These are phyloP conservation scores for Buxus sempervirens DNA, from an alignment of 164 flowering plant species.

Conservation along the genomic window DNA sequence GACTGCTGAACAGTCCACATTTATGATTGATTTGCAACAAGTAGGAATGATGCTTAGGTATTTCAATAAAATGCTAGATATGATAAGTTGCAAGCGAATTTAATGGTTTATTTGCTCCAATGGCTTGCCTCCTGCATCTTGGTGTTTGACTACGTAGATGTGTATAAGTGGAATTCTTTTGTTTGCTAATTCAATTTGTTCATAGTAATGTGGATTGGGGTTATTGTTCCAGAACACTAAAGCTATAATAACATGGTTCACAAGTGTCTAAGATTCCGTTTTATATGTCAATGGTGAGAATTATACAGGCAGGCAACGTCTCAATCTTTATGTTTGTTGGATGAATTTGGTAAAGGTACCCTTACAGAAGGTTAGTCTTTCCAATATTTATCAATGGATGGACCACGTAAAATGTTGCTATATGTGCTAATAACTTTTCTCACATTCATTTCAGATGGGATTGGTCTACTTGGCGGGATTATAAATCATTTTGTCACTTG, in stretches of 20 bases:
- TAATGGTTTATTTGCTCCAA: not conserved
- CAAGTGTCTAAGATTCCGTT: not conserved
- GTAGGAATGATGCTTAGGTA: slow-evolving; percentile 97
- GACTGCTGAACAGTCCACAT: slow-evolving; percentile 93
- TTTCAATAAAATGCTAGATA: not conserved
- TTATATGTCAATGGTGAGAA: slow-evolving; percentile 5
- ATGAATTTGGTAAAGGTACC: slow-evolving; percentile 99
- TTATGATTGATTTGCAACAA: slow-evolving; percentile 98
- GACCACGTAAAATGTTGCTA: not conserved
- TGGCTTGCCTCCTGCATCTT: not conserved
- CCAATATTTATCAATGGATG: not conserved
- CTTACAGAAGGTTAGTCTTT: slow-evolving; percentile 83
- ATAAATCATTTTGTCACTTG: slow-evolving; percentile 59
- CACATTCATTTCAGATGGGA: slow-evolving; percentile 64
- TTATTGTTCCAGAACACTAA: too few relatives aligned
- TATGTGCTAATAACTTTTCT: not conserved
- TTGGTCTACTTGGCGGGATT: slow-evolving; percentile 93
- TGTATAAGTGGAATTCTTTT: not conserved
- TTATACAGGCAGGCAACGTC: slow-evolving; percentile 78
- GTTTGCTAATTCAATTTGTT: not conserved
- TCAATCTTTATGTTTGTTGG: slow-evolving; percentile 78
- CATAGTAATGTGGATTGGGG: too few relatives aligned
- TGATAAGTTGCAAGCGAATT: slow-evolving; percentile 4
- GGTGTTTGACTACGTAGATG: not conserved
- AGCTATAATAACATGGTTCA: too few relatives aligned